A percentile compares a stretch with the other conserved stretches of the same genome.
These are phyloP conservation scores for Pseudonitzschia multistriata DNA, from an alignment of 108 stramenopile species.

Conservation along the genomic window DNA sequence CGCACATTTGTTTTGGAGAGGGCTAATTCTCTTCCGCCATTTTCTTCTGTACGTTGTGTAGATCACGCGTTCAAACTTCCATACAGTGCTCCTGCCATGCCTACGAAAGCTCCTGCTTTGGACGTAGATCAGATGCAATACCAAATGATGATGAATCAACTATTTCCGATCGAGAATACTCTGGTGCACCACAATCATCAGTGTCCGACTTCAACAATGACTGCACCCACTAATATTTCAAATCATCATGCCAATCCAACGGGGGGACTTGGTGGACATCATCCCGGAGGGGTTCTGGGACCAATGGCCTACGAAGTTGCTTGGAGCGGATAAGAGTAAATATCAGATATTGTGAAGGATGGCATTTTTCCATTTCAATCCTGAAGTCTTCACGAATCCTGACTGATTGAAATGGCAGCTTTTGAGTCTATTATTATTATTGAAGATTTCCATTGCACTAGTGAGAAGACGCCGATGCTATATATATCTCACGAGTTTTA, in stretches of 20 bases:
- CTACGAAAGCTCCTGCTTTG: conserved; percentile 16
- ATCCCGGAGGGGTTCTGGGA: not conserved
- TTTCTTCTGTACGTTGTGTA: conserved; percentile 10
- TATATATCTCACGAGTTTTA: too few species aligned
- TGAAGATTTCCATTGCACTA: too few species aligned
- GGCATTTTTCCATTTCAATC: too few species aligned
- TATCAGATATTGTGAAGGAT: not conserved
- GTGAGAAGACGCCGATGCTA: too few species aligned
- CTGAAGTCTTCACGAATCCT: too few species aligned
- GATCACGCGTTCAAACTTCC: conserved; percentile 19
- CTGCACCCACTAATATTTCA: not conserved
- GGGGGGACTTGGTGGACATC: not conserved
- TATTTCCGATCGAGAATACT: conserved; percentile 36
- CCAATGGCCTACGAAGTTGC: conserved; percentile 5
- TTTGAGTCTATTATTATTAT: too few species aligned
- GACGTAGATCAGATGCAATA: conserved; percentile 18
- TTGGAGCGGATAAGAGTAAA: not conserved
- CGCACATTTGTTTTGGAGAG: conserved; percentile 13
- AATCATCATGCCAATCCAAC: not conserved
- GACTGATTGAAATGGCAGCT: too few species aligned
- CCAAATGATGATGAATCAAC: conserved; percentile 21
- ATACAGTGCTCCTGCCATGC: conserved; percentile 38
- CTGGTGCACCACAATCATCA: conserved; percentile 40
- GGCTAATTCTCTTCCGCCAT: conserved; percentile 31
- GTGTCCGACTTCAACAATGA: not conserved